These are phyloP conservation scores for Stephanodiscus triporus DNA, from an alignment of 108 stramenopile genomes.

Conservation along the genomic window DNA sequence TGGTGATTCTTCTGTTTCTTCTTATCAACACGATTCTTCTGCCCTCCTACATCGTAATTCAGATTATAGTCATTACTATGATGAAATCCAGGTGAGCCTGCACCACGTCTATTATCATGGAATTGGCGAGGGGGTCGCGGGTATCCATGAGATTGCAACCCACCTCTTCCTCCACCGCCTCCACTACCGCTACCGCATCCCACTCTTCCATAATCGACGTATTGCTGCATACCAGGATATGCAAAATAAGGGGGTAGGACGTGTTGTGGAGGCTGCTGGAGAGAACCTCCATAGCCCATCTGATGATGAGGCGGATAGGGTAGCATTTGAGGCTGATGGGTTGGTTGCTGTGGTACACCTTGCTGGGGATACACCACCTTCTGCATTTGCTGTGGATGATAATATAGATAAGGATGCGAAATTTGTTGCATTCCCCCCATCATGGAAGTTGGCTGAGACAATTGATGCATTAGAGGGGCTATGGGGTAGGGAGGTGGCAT, in stretches of 20 bases:
- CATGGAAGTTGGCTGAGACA: conserved; percentile 5
- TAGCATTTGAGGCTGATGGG: conserved; percentile 23
- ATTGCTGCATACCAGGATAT: conserved; percentile 13
- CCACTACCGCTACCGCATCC: not conserved
- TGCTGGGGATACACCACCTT: conserved; percentile 26
- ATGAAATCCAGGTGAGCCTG: not conserved
- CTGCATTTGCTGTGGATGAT: conserved; percentile 47
- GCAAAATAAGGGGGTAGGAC: conserved; percentile 12
- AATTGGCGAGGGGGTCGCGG: conserved; percentile 6
- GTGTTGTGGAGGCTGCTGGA: conserved; percentile 38
- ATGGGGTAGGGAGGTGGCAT: conserved; percentile 3
- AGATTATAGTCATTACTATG: not conserved
- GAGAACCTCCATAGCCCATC: conserved; percentile 30
- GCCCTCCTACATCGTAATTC: not conserved
- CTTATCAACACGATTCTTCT: conserved; percentile 14
- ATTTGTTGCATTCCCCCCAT: not conserved
- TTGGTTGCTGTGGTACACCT: not conserved
- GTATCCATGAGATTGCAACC: conserved; percentile 12
- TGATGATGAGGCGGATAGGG: conserved; percentile 13
- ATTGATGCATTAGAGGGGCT: conserved; percentile 13
- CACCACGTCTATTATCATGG: not conserved
- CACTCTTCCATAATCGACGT: conserved; percentile 4
- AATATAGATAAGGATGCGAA: conserved; percentile 35
- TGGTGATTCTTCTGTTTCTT: conserved; percentile 11
- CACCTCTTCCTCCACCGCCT: not conserved